Base-by-base conservation (phyloP, 2,329 filamentous ascomycete species). In the Hymenoscyphus linearis region DNA sequence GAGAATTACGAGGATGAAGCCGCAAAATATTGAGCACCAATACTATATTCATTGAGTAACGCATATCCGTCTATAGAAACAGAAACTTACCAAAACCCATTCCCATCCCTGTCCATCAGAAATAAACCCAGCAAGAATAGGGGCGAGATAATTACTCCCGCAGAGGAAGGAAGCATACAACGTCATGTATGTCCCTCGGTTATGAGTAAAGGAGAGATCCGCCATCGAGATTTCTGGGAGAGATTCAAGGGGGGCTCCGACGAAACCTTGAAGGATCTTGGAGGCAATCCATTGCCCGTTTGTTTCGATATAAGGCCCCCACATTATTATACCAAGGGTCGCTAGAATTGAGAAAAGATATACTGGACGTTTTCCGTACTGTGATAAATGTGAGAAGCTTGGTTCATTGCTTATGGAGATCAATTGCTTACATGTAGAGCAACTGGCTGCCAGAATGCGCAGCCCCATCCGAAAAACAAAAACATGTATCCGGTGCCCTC, bases 1-100 rank as follows among this genome's bases (percentile, higher is more conserved):
- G 1, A 81, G 71, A 64, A 83, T 76, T 18, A 85, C 66, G 40
- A 81, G 79, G 10, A 73, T 75, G 1, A 79, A 71, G 0, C 72
- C 81, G 2, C 74, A 70, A 64, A 85, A 77, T 31, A 86, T 84
- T 4, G 82, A 80, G 36, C 78, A 79, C 75, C 81, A 84, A 66
- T 80, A 78, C 72, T 80, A 73, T 16, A 77, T 75, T 78, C 27
- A 4, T 26, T 14, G 14, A 31, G 31, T 31, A 31, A 31, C 31
- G 31, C 31, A 47, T n/a, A 55, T 53, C 4, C 18, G 50, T n/a
- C 16, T 12, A 27, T 18, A 4, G 25, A 58, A 31, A 18, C 16
- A 31, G 26, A 25, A 16, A 14, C 9, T 55, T 55, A 55, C 53
- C 16, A 60, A 22, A 7, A 57, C 54, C 59, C 59, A 52, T 52